Conservation (phyloP, 805 yeast species). For the Candida palmyrensis region DNA sequence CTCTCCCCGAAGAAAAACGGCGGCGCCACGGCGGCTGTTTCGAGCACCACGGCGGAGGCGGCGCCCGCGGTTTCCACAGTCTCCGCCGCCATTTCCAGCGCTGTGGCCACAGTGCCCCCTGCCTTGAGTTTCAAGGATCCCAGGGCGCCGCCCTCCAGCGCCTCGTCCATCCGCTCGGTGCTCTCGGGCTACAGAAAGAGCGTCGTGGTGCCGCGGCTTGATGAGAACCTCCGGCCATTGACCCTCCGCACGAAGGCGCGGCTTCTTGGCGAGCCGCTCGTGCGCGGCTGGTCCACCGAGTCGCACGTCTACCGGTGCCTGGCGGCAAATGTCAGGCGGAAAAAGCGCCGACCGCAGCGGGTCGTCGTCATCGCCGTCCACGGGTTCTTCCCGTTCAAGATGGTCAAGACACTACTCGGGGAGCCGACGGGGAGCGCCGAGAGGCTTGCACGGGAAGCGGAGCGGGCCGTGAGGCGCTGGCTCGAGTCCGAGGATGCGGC, state of each 20-base stretch:
- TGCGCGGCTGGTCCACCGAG: conserved; percentile 18
- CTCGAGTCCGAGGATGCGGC: conserved; percentile 7
- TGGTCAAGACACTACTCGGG: conserved; percentile 31
- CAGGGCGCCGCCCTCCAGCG: neutral
- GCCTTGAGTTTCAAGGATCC: neutral
- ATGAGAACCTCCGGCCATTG: conserved; percentile 17
- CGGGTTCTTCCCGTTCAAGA: conserved; percentile 35
- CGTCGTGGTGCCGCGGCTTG: conserved; percentile 16
- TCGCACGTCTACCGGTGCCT: conserved; percentile 20
- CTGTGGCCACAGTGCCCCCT: too few relatives aligned
- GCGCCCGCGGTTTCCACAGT: neutral
- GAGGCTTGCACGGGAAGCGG: conserved; percentile 22
- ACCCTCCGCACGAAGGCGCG: conserved; percentile 19
- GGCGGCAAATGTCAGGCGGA: conserved; percentile 5
- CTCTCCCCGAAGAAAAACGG: neutral
- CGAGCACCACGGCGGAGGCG: neutral
- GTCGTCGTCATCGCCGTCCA: conserved; percentile 34
- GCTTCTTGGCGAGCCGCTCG: conserved; percentile 16
- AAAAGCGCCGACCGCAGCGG: conserved; percentile 11
- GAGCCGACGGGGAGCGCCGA: conserved; percentile 33
- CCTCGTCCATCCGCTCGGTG: conserved; percentile 2
- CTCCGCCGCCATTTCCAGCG: too few relatives aligned
- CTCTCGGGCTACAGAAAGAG: conserved; percentile 2
- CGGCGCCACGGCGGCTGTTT: neutral
- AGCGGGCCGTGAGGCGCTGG: conserved; percentile 27